phyloP scores from a whole-genome alignment of 306 rosid genomes.

The Astragalus membranaceus region DNA sequence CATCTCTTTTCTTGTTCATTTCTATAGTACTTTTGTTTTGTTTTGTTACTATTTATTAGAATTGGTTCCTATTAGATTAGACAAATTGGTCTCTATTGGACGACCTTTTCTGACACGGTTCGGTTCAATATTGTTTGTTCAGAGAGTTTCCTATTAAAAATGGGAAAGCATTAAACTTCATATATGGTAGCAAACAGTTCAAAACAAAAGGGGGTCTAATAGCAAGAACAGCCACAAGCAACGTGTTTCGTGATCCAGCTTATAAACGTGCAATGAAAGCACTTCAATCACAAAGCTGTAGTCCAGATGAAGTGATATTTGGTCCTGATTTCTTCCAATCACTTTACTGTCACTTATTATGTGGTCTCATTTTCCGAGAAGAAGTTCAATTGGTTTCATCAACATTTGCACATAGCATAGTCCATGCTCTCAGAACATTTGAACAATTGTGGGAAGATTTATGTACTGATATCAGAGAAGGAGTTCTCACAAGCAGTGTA shows the following conservation, averaged over 20 bases:
- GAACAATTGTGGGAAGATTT: slow-evolving; percentile 88
- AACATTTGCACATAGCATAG: slow-evolving; percentile 82
- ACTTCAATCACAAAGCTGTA: slow-evolving; percentile 60
- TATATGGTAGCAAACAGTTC: slow-evolving; percentile 82
- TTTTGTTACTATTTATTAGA: too few relatives aligned
- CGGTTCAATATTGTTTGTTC: slow-evolving; percentile 19
- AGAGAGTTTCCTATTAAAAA: slow-evolving; percentile 74
- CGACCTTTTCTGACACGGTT: slow-evolving; percentile 3
- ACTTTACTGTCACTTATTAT: slow-evolving; percentile 77
- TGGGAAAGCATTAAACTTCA: slow-evolving; percentile 72
- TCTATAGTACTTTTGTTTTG: too few relatives aligned
- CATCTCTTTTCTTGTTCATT: background rate
- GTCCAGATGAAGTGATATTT: slow-evolving; percentile 95
- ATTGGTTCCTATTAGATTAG: too few relatives aligned
- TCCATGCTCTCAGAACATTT: slow-evolving; percentile 68
- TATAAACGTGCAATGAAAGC: slow-evolving; percentile 54
- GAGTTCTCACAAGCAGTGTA: slow-evolving; percentile 51
- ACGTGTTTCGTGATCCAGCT: slow-evolving; percentile 37
- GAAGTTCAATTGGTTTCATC: slow-evolving; percentile 64
- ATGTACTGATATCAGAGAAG: slow-evolving; percentile 54
- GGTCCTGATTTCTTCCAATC: slow-evolving; percentile 84
- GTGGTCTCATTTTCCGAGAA: slow-evolving; percentile 63
- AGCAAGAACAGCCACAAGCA: slow-evolving; percentile 91
- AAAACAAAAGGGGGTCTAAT: slow-evolving; percentile 69
- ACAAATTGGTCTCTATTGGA: too few relatives aligned